These are phyloP conservation scores for Panicum virgatum DNA, from an alignment of 202 grass and related monocot species.

Conservation along the genomic window DNA sequence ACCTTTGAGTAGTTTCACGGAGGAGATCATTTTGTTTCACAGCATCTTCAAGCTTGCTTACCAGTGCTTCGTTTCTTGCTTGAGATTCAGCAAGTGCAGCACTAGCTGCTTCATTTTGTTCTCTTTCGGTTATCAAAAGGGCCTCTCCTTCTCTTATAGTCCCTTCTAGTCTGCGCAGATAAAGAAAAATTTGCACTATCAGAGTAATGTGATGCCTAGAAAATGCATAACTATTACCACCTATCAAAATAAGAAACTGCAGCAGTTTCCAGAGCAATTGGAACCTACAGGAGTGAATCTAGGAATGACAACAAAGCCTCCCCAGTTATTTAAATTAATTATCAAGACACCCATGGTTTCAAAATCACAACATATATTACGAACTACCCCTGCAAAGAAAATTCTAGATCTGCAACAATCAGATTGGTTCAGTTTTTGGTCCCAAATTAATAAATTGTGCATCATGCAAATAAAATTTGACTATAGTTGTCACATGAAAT, in stretches of 20 bases:
- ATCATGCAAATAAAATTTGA: too few relatives aligned
- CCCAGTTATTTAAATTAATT: constrained; percentile 14
- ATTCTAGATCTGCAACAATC: constrained; percentile 22
- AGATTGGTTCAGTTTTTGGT: neutral
- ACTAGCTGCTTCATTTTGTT: constrained; percentile 60
- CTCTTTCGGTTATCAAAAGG: constrained; percentile 59
- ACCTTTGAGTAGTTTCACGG: constrained; percentile 59
- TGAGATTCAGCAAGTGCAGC: constrained; percentile 61
- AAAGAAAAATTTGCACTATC: constrained; percentile 23
- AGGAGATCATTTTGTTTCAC: constrained; percentile 57
- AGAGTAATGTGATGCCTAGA: constrained; percentile 19
- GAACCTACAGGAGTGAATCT: neutral
- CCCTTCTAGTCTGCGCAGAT: constrained; percentile 61
- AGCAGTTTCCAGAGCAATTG: neutral
- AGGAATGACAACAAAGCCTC: neutral
- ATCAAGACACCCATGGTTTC: constrained; percentile 9
- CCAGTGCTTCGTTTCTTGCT: constrained; percentile 51
- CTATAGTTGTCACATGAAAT: too few relatives aligned
- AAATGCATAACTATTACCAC: neutral
- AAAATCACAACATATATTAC: constrained; percentile 19
- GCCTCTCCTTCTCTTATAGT: constrained; percentile 59
- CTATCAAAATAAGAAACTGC: constrained; percentile 13
- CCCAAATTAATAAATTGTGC: constrained; percentile 3
- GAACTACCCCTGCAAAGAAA: constrained; percentile 10
- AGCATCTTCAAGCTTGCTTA: constrained; percentile 65